Evolutionary conservation across 805 yeast genomes (phyloP).

Genomic region (Wickerhamomyces kurtzmanii): DNA sequence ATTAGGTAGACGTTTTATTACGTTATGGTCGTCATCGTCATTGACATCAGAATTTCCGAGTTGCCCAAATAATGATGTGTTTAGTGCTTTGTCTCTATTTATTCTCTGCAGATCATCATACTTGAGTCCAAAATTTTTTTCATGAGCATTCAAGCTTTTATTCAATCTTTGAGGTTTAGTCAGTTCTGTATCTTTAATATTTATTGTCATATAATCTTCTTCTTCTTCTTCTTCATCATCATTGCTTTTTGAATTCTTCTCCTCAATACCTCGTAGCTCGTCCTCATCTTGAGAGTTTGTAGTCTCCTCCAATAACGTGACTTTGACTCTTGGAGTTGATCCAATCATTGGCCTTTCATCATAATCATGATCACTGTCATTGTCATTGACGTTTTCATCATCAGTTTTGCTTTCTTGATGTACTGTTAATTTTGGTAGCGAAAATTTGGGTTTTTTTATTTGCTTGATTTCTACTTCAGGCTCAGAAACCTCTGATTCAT

Average conservation of each 20-base stretch:
- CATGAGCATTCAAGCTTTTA: neutral
- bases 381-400: conserved; percentile 2
- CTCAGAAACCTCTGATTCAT: neutral
- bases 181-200: conserved; percentile 7
- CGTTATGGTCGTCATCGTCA: neutral
- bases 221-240: conserved; percentile 6
- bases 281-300: too few species aligned
- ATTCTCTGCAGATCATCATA: conserved; percentile 1
- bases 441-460: neutral
- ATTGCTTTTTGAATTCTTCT: too few species aligned
- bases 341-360: too few species aligned
- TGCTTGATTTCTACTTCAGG: neutral
- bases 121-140: neutral
- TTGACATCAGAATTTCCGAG: conserved; percentile 1
- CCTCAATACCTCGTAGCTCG: too few species aligned
- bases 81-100: conserved; percentile 2
- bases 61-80: conserved; percentile 13
- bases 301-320: too few species aligned
- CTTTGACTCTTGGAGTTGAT: too few species aligned
- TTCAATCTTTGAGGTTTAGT: conserved; percentile 5
- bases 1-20: conserved; percentile 3
- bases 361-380: neutral
- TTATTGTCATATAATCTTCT: conserved; percentile 20
- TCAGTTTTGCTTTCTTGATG: conserved; percentile 4
- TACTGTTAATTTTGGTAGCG: conserved; percentile 1